Evolutionary conservation across 352 stramenopile genomes (phyloP).

Genomic region (Phytophthora brassicae): DNA sequence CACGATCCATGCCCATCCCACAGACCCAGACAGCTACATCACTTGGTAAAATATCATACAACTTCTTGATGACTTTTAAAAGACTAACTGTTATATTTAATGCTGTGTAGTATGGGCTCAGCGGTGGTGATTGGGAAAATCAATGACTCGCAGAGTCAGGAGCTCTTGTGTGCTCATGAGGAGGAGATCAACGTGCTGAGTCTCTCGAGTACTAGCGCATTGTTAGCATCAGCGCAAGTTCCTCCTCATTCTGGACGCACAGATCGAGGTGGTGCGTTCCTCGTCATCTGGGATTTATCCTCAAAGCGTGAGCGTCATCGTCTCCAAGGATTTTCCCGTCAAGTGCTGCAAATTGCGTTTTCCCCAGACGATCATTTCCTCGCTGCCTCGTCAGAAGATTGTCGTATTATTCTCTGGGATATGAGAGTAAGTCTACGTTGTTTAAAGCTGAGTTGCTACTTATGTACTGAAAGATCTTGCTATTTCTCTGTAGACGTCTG

Average conservation of each 20-base stretch:
- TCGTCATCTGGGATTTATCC: conserved; percentile 24
- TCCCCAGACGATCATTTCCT: conserved; percentile 82
- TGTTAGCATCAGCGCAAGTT: conserved; percentile 55
- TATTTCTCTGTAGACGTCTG: conserved; percentile 49
- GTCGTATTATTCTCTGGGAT: conserved; percentile 73
- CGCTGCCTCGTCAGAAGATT: conserved; percentile 64
- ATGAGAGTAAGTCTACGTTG: conserved; percentile 45
- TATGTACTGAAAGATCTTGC: not conserved
- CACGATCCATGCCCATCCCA: conserved; percentile 58
- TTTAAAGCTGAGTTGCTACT: not conserved
- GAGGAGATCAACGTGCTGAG: conserved; percentile 58
- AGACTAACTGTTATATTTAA: not conserved
- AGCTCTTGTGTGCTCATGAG: conserved; percentile 54
- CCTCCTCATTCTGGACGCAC: conserved; percentile 35
- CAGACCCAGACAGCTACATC: conserved; percentile 53
- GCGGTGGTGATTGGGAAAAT: conserved; percentile 56
- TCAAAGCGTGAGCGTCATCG: conserved; percentile 48
- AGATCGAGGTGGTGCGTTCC: conserved; percentile 22
- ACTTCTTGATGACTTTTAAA: not conserved
- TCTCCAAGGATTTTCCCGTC: conserved; percentile 58
- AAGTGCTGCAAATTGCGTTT: conserved; percentile 69
- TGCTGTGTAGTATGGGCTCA: conserved; percentile 47
- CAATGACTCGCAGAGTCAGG: conserved; percentile 51
- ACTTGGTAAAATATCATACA: conserved; percentile 37
- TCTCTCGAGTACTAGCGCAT: conserved; percentile 35